Base-by-base conservation (phyloP, 306 rosid species). In the Vigna trinervia region DNA sequence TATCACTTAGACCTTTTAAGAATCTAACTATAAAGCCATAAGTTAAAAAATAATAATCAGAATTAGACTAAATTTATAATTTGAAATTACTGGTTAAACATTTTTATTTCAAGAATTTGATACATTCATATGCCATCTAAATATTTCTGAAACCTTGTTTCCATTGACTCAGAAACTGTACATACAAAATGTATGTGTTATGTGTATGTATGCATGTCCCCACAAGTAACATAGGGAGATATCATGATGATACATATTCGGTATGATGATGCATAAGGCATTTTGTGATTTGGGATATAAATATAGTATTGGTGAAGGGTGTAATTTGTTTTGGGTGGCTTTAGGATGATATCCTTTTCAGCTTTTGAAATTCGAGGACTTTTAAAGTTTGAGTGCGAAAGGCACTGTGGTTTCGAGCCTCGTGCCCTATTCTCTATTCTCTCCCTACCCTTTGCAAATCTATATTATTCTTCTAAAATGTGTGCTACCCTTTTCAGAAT, bases 381-480 rank as follows among this genome's bases (percentile, higher is more conserved):
- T 85, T 74, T 71, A 81, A 82, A 81, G 84, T 50, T 71, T 83
- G 80, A 86, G 66, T 74, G 86, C 80, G 84, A 81, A 79, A 76
- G 87, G 26, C 57, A 66, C 78, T 68, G 81, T 73, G 6, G 66
- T 77, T 80, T 86, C 78, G 87, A 86, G 81, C 87, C 79, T 83
- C 87, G 83, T 61, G 85, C 85, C 81, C 30, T 46, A 45, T 66
- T 56, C 23, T 56, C 23, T 13, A 20, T 17, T 14, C 22, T 5
- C 1, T 56, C 62, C 34, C 15, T 22, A 23, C 5, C 2, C 41
- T 0, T 6, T 14, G 7, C 6, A 58, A 12, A 53, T 38, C 71
- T 0, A 19, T 5, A 43, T 57, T 58, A 57, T 41, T 72, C 39
- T 32, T 71, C 34, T 51, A 30, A 38, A 38, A 39, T 39, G 12